Percentiles rank a stretch among this genome's conserved stretches.
These are phyloP conservation scores for Auriculariales sp. DNA, from an alignment of 768 basidiomycete species.

Conservation along the genomic window DNA sequence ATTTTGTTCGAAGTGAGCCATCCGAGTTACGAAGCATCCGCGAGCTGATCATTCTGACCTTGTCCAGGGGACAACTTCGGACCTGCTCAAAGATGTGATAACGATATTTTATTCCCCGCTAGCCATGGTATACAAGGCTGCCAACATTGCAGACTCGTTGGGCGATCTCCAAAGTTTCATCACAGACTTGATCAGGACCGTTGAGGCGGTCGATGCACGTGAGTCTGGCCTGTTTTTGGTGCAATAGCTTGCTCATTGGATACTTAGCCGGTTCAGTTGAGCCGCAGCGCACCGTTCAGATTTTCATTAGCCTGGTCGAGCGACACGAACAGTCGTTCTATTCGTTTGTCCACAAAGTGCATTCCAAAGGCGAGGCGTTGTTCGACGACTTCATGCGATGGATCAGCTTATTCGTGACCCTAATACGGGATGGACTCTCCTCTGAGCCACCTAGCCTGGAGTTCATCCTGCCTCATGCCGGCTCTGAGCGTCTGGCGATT, in stretches of 20 bases:
- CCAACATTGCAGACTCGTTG: slow-evolving; percentile 89
- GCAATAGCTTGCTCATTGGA: neutral
- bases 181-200: slow-evolving; percentile 87
- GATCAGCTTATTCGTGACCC: slow-evolving; percentile 89
- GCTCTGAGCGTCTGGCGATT: slow-evolving; percentile 59
- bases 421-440: slow-evolving; percentile 80
- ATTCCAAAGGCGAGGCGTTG: slow-evolving; percentile 86
- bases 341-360: slow-evolving; percentile 94
- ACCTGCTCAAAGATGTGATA: slow-evolving; percentile 93
- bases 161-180: slow-evolving; percentile 86
- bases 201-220: slow-evolving; percentile 85
- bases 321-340: slow-evolving; percentile 96
- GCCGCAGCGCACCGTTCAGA: slow-evolving; percentile 74
- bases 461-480: slow-evolving; percentile 73
- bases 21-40: slow-evolving; percentile 8
- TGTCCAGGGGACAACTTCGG: slow-evolving; percentile 80
- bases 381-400: slow-evolving; percentile 92
- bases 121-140: slow-evolving; percentile 93
- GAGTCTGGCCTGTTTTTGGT: slow-evolving; percentile 20
- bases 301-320: slow-evolving; percentile 83
- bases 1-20: slow-evolving; percentile 94
- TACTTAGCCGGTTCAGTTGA: slow-evolving; percentile 64
- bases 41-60: neutral
- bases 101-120: slow-evolving; percentile 96
- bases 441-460: slow-evolving; percentile 66